Conservation (phyloP, 495 filamentous ascomycete genomes). For the Lindgomyces ingoldianus region DNA sequence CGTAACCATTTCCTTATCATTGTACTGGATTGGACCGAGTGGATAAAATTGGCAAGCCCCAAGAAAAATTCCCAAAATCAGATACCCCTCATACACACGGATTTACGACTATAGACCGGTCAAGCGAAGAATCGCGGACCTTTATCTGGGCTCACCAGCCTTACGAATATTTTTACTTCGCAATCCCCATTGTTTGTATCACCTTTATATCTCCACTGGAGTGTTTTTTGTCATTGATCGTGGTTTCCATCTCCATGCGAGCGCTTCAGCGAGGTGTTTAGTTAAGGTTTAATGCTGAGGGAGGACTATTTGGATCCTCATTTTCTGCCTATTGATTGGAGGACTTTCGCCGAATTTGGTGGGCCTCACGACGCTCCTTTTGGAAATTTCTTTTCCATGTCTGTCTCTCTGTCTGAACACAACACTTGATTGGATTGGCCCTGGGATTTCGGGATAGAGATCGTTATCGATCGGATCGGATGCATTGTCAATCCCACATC, state of each 20-base stretch:
- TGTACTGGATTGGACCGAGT: slow-evolving; percentile 12
- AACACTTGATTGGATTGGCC: neutral
- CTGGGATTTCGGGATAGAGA: neutral
- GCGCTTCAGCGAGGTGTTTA: neutral
- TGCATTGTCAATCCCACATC: too few relatives aligned
- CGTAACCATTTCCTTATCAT: slow-evolving; percentile 12
- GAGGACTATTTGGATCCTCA: too few relatives aligned
- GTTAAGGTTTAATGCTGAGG: too few relatives aligned
- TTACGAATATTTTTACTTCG: slow-evolving; percentile 26
- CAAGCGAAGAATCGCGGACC: slow-evolving; percentile 3
- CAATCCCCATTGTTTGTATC: neutral
- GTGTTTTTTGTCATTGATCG: neutral
- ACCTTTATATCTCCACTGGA: neutral
- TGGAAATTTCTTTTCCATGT: neutral
- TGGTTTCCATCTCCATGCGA: neutral
- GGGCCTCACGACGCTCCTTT: neutral
- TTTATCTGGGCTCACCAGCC: slow-evolving; percentile 20
- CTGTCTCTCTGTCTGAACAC: neutral
- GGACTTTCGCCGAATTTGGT: neutral
- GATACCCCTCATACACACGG: slow-evolving; percentile 34
- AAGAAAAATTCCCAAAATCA: slow-evolving; percentile 17
- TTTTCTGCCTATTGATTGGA: neutral
- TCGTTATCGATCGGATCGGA: neutral
- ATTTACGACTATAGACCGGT: slow-evolving; percentile 35
- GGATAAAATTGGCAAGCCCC: neutral